Percentiles rank a stretch among this genome's conserved stretches.
Conservation (phyloP, 495 filamentous ascomycete species). For the Penicillium soppii region DNA sequence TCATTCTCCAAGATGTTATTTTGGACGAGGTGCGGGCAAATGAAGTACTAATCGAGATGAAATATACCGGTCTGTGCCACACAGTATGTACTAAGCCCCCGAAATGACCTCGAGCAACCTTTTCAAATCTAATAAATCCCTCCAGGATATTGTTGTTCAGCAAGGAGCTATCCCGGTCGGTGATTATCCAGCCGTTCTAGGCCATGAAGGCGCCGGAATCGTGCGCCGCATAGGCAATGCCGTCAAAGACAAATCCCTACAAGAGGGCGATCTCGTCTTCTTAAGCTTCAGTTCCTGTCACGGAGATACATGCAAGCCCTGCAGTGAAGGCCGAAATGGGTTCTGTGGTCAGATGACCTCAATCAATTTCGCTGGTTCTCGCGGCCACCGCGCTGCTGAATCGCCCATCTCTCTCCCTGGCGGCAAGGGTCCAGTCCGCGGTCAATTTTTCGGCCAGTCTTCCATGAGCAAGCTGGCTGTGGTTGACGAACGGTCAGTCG, state of each 20-base stretch:
- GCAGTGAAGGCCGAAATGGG: conserved; percentile 20
- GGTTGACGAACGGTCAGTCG: conserved; percentile 26
- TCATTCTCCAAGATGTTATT: conserved; percentile 28
- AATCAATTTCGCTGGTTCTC: conserved; percentile 38
- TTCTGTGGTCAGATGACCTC: conserved; percentile 31
- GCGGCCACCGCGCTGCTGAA: conserved; percentile 12
- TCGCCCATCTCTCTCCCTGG: conserved; percentile 21
- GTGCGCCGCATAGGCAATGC: conserved; percentile 43
- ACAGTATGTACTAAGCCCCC: conserved; percentile 19
- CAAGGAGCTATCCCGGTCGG: conserved; percentile 30
- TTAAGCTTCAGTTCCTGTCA: conserved; percentile 42
- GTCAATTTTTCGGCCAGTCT: conserved; percentile 47
- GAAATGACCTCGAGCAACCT: neutral
- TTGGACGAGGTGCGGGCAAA: conserved; percentile 26
- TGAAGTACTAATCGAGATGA: conserved; percentile 36
- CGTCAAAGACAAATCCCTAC: conserved; percentile 36
- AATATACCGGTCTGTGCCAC: conserved; percentile 35
- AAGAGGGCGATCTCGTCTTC: conserved; percentile 47
- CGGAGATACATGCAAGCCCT: conserved; percentile 22
- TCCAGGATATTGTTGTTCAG: conserved; percentile 37
- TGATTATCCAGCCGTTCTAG: conserved; percentile 41
- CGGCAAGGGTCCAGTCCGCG: conserved; percentile 26
- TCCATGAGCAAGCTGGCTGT: conserved; percentile 40
- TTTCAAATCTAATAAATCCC: neutral
- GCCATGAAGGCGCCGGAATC: conserved; percentile 55